Conservation (phyloP, 129 eudicot species). For the Tagetes erecta region DNA sequence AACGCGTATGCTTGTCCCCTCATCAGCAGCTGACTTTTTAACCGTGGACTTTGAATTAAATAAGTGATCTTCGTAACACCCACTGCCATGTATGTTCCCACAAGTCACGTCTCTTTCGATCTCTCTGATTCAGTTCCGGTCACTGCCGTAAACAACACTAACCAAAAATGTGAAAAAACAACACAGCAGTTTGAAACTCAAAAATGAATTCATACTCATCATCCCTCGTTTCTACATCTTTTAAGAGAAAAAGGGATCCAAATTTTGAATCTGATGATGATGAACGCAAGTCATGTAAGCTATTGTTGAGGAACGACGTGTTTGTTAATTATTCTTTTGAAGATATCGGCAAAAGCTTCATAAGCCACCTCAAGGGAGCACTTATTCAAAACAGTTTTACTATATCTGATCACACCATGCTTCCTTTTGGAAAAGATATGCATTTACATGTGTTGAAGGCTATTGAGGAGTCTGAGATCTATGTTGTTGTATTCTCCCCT, state of each 20-base stretch:
- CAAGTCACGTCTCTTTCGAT: no score
- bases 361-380: constrained; percentile 20
- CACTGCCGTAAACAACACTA: no score
- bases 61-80: no score
- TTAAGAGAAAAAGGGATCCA: background rate
- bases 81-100: no score
- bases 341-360: constrained; percentile 22
- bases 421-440: background rate
- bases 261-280: background rate
- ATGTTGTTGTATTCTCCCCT: constrained; percentile 19
- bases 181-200: background rate
- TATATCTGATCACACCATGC: constrained; percentile 17
- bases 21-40: no score
- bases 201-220: constrained; percentile 12
- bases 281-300: background rate
- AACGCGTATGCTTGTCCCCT: no score
- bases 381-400: constrained; percentile 8
- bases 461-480: constrained; percentile 25
- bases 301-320: background rate
- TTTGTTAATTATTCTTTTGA: no score
- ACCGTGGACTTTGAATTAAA: no score
- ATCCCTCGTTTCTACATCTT: background rate
- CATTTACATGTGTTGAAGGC: background rate
- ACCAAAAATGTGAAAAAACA: no score
- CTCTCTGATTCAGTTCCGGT: no score